Base-by-base conservation (phyloP, 495 filamentous ascomycete species). In the Tricharina praecox region DNA sequence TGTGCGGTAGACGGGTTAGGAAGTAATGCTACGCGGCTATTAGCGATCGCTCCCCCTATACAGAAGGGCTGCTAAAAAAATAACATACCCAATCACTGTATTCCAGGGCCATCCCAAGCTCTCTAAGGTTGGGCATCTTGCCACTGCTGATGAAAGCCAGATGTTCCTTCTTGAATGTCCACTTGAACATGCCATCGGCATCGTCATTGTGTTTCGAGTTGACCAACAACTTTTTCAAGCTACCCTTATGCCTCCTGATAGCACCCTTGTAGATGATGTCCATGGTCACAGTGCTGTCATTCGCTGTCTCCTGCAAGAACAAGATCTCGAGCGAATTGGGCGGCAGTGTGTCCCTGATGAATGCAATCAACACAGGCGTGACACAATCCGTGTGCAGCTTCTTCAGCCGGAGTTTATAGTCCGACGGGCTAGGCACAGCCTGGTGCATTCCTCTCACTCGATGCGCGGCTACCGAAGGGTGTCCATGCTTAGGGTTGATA, bases 311-410 rank as follows among this genome's bases (percentile, higher is more conserved):
- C 63, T 92, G 85, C 40, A 96, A 61, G 58, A 86, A 88, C 15
- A 94, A 64, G 18, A 80, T 78, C 63, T 96, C 82, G 8, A 96
- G 66, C 1, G 76, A 80, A 60, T 96, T 82, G 1, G 88, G 88
- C 21, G 78, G 81, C 23, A 94, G 71, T 0, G 85, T 78, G 50
- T 93, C 83, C 48, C 80, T 85, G 43, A 94, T 71, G 55, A 94
- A 93, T 5, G 71, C 67, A 33, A 94, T 75, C n/a, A 96, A 64
- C 19, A 77, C 71, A 16, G 74, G 64, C 0, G 84, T 85, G n/a
- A 87, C 81, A 9, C 67, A 67, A 59, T 94, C 83, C 0, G 82
- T 92, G 50, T 92, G 83, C 10, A 96, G 70, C 51, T 80, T 73
- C 61, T 81, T 88, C 37, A 96, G 65, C 0, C 74, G 76, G 4